Evolutionary conservation across 78 protist genomes (phyloP), one percentile per base, ranked within the genome.

Genomic region (Thecamonas trahens): DNA sequence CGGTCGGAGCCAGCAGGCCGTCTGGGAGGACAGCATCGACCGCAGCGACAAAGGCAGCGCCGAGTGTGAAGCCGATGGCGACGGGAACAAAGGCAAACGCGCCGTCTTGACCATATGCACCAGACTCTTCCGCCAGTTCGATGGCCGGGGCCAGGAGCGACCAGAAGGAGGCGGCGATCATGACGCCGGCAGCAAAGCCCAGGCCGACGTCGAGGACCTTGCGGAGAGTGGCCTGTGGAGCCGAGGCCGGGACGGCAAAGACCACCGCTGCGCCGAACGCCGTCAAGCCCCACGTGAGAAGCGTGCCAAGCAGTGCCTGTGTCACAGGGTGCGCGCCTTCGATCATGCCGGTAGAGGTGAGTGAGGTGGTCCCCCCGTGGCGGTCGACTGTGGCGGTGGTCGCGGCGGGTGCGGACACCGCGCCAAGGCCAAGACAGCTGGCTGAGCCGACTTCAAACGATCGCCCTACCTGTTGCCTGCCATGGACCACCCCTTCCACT

Each of bases 101-200:
- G 35, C 14, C 61, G 18, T 20, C 8, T 6, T 44, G 39, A 1
- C 59, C 67, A 34, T 39, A 53, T 15, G 40, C 53, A n/a, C 47
- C 31, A 18, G 34, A 20, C 34, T 9, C 7, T 53, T 67, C 80
- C 38, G 82, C 74, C 14, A 54, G 61, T 1, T 44, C 76, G 49
- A 69, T 61, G 35, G 82, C 75, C 11, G 82, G 82, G 31, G 82
- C 82, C 24, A 76, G 75, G 14, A 76, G 75, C 28, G 82, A 76
- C 76, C 74, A 76, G 62, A 59, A 76, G 44, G 75, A 68, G 13
- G 82, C 82, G 34, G 82, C 82, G 18, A 61, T 26, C 82, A 76
- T 76, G 24, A 76, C 75, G 29, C 82, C 82, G 20, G 42, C 82
- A 3, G 69, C 7, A 29, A 76, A 34, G 40, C 82, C 82, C 31